phyloP scores from a whole-genome alignment of 768 basidiomycete species.

The Tephrocybe rancida region DNA sequence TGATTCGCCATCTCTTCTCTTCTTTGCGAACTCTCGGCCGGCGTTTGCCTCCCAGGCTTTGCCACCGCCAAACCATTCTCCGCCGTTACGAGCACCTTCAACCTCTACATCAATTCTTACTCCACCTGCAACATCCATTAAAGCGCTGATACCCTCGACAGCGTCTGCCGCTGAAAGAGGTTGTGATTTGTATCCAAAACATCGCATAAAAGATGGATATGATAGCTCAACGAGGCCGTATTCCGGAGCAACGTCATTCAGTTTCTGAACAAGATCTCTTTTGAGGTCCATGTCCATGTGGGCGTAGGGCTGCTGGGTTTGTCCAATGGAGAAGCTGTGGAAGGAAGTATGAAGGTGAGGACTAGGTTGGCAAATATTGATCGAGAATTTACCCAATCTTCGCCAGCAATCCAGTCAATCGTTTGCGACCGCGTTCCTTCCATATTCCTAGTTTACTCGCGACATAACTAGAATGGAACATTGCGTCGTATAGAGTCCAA shows the following conservation, averaged over 20 bases:
- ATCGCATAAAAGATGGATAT: conserved; percentile 92
- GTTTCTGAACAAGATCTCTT: conserved; percentile 72
- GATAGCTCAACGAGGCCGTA: conserved; percentile 93
- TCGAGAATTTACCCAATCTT: conserved; percentile 88
- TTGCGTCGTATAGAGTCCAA: conserved; percentile 97
- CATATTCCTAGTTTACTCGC: conserved; percentile 95
- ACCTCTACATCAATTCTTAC: conserved; percentile 89
- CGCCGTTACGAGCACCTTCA: conserved; percentile 86
- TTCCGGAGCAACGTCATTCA: conserved; percentile 90
- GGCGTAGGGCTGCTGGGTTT: conserved; percentile 90
- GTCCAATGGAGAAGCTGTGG: conserved; percentile 87
- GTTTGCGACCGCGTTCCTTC: conserved; percentile 92
- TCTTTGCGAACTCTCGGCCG: conserved; percentile 29
- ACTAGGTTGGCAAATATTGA: conserved; percentile 1
- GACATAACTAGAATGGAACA: conserved; percentile 97
- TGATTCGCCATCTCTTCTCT: conserved; percentile 21
- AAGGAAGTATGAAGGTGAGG: background rate
- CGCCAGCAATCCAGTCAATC: conserved; percentile 87
- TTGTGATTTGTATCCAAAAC: conserved; percentile 86
- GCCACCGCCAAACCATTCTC: conserved; percentile 94
- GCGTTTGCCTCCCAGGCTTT: conserved; percentile 69
- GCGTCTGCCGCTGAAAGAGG: conserved; percentile 92
- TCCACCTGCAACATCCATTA: conserved; percentile 90
- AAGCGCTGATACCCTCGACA: conserved; percentile 84
- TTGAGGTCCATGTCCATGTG: conserved; percentile 99